These are phyloP conservation scores for Saturnispora saitoi DNA, from an alignment of 805 yeast species.

Conservation along the genomic window DNA sequence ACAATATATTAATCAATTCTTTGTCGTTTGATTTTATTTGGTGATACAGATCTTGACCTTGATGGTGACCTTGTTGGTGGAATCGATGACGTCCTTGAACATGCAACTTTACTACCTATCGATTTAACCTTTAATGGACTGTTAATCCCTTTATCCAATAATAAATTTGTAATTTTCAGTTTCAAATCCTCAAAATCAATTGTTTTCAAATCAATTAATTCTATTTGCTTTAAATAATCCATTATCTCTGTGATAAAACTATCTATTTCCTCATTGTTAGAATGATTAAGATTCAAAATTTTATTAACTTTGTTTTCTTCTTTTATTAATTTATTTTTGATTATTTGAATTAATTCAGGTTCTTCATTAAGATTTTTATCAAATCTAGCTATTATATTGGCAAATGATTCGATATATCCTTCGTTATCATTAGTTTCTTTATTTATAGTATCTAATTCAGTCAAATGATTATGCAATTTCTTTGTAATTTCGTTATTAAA, in stretches of 20 bases:
- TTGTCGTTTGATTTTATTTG: neutral
- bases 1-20: neutral
- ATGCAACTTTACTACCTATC: neutral
- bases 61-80: neutral
- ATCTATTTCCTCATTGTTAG: neutral
- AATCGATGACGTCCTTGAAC: neutral
- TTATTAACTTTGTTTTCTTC: constrained; percentile 10
- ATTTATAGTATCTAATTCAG: neutral
- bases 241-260: neutral
- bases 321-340: neutral
- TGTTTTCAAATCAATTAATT: neutral
- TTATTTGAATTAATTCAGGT: neutral
- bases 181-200: neutral
- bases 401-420: neutral
- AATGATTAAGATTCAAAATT: neutral
- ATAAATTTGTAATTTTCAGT: neutral
- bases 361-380: neutral
- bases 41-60: neutral
- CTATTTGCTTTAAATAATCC: neutral
- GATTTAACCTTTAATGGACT: neutral
- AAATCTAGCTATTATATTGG: neutral
- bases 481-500: constrained; percentile 1
- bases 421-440: neutral
- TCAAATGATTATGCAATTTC: neutral
- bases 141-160: neutral